Evolutionary conservation across 208 protist species (phyloP).

Genomic region (Trypanosoma cruzi): DNA sequence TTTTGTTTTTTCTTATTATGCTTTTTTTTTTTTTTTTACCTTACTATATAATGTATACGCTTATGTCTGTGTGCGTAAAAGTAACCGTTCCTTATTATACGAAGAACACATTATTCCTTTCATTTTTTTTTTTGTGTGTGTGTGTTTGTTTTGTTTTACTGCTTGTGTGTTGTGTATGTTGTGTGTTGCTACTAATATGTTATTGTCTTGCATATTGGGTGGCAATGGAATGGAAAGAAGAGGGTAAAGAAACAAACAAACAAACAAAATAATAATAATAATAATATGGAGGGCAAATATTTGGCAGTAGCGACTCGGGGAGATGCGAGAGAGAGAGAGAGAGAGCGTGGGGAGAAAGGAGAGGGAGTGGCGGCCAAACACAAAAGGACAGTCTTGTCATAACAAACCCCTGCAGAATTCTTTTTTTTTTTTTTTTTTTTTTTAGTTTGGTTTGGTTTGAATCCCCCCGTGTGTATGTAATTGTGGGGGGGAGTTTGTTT

Average conservation of each 20-base stretch:
- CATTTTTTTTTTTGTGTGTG: conserved; percentile 19
- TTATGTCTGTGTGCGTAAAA: conserved; percentile 3
- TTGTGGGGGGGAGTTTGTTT: too few species aligned
- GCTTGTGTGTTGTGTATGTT: too few species aligned
- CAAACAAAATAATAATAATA: not conserved
- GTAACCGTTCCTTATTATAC: too few species aligned
- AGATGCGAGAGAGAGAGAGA: too few species aligned
- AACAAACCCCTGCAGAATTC: not conserved
- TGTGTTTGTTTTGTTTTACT: too few species aligned
- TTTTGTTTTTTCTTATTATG: conserved; percentile 15
- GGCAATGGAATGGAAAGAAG: conserved; percentile 16
- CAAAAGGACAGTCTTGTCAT: too few species aligned
- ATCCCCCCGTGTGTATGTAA: not conserved
- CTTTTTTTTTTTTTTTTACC: conserved; percentile 18
- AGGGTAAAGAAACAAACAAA: not conserved
- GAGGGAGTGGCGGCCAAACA: too few species aligned
- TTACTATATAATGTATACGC: not conserved
- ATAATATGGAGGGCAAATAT: too few species aligned
- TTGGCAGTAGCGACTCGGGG: too few species aligned
- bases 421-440: conserved; percentile 25
- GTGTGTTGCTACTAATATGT: too few species aligned
- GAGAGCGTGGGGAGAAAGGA: too few species aligned
- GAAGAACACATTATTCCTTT: not conserved
- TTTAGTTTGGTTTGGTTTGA: conserved; percentile 10
- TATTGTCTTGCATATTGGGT: conserved; percentile 11